Base-by-base conservation (phyloP, 1,284 basidiomycete genomes). In the Leccinum proliferum region DNA sequence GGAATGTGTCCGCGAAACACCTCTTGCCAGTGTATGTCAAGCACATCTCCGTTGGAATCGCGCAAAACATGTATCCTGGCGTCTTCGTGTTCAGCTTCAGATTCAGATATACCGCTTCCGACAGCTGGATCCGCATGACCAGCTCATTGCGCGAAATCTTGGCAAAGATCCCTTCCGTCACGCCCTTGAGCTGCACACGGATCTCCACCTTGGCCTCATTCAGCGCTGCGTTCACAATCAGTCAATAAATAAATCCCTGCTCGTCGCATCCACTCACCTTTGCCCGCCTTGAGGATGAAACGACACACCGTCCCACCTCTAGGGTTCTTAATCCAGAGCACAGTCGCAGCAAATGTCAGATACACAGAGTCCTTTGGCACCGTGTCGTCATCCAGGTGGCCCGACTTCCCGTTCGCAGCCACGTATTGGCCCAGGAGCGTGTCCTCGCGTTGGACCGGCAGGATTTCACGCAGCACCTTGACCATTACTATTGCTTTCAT, bases 131-230 rank as follows among this genome's bases (percentile, higher is more conserved):
- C 66, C 95, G 92, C 73, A 97, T 86, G 67, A 98, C 95, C 67
- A 98, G 85, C 78, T 98, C 95, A 78, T 98, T 95, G 66, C 95
- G 88, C 25, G 92, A 85, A 73, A 97, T 94, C 71, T 97, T 90
- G 76, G 90, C 90, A 85, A 98, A 98, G 74, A 98, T 97, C 61
- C 96, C 95, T 74, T 89, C 86, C 0, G 94, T 94, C 63, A 96
- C 94, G 73, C 97, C 94, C 78, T 94, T 96, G 83, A 94, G 97
- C 77, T 97, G 95, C 67, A 97, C 89, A 62, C 95, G 92, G 71
- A 98, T 88, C 77, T 97, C 96, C 62, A 97, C 95, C 80, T 98
- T 98, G 74, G 93, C 91, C 78, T 97, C 95, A 79, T 97, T 96
- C 64, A 98, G 80, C 10, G 95, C 94, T 96, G 43, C 46, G 56